phyloP scores from a whole-genome alignment of 108 stramenopile species.

The Nitzschia sp. region DNA sequence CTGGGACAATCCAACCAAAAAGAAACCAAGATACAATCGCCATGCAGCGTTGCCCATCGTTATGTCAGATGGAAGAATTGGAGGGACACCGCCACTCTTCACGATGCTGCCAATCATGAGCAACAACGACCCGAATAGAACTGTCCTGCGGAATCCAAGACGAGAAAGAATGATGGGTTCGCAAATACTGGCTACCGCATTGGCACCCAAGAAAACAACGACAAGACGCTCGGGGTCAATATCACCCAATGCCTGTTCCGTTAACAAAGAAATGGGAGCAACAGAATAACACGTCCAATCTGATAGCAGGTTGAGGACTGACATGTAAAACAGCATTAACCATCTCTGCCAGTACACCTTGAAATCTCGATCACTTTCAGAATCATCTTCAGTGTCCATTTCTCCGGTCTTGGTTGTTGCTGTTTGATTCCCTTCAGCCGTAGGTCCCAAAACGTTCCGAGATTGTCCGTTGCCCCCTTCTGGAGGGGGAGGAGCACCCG shows the following conservation, averaged over 20 bases:
- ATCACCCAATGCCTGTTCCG: constrained; percentile 68
- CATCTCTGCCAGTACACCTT: constrained; percentile 73
- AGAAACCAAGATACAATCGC: constrained; percentile 81
- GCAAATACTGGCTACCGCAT: constrained; percentile 72
- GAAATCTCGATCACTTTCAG: constrained; percentile 27
- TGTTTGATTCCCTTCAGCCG: no score
- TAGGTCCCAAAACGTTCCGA: neutral
- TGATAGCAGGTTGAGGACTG: constrained; percentile 71
- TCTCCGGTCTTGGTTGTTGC: neutral
- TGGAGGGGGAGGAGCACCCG: neutral
- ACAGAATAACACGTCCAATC: constrained; percentile 87
- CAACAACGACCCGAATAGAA: constrained; percentile 70
- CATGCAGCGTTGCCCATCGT: constrained; percentile 56
- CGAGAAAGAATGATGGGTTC: constrained; percentile 82
- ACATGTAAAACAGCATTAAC: constrained; percentile 81
- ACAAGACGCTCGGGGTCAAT: constrained; percentile 84
- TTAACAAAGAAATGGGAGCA: constrained; percentile 76
- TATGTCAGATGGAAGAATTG: constrained; percentile 39
- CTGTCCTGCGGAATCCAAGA: constrained; percentile 73
- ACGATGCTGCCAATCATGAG: constrained; percentile 82
- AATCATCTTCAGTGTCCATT: neutral
- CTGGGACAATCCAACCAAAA: constrained; percentile 80
- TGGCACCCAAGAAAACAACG: constrained; percentile 74
- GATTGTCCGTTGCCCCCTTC: neutral
- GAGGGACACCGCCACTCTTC: constrained; percentile 73